Evolutionary conservation across 2,329 filamentous ascomycete species (phyloP).

Genomic region (Fusarium sp.): DNA sequence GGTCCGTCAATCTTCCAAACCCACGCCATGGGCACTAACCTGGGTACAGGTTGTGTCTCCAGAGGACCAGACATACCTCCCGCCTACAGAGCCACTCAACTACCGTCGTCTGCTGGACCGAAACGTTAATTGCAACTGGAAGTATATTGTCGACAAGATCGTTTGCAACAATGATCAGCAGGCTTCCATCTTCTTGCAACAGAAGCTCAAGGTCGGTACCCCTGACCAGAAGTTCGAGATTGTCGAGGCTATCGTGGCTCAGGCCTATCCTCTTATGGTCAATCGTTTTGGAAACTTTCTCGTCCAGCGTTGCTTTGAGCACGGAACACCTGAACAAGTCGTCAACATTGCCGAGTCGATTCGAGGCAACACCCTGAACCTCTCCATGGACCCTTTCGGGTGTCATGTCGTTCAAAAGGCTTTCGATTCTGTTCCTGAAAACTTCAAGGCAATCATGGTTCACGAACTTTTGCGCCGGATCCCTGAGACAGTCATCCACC

Average conservation of each 20-base stretch:
- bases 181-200: conserved; percentile 97
- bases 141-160: conserved; percentile 99
- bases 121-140: conserved; percentile 98
- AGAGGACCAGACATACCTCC: conserved; percentile 78
- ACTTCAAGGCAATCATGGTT: conserved; percentile 99
- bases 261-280: conserved; percentile 95
- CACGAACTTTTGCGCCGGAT: conserved; percentile 94
- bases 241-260: conserved; percentile 92
- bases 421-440: conserved; percentile 95
- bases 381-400: conserved; percentile 98
- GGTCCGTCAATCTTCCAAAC: conserved; percentile 48
- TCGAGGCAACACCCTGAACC: conserved; percentile 87
- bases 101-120: conserved; percentile 94
- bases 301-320: conserved; percentile 98
- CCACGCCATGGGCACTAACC: conserved; percentile 22
- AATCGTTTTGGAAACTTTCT: conserved; percentile 99
- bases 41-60: conserved; percentile 54
- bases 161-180: conserved; percentile 99
- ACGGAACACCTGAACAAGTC: conserved; percentile 93
- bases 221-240: conserved; percentile 97
- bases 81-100: conserved; percentile 90
- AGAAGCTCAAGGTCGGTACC: conserved; percentile 97
- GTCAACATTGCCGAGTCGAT: conserved; percentile 94
- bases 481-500: conserved; percentile 96
- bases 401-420: conserved; percentile 99